phyloP scores from a whole-genome alignment of 768 basidiomycete species.

The Pisolithus marmoratus region DNA sequence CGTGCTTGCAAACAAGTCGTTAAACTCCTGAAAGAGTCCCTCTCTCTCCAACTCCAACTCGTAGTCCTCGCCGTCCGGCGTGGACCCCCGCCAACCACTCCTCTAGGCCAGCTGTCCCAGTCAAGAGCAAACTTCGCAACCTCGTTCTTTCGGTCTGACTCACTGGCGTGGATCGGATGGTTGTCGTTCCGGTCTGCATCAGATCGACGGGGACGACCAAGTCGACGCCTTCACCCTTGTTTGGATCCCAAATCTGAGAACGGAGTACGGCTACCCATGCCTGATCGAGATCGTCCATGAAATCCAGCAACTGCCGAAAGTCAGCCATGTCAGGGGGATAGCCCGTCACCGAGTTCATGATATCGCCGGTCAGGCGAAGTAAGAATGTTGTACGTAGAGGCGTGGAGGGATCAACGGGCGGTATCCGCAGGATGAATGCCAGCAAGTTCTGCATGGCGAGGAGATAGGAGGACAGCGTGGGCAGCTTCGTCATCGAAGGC shows the following conservation, averaged over 20 bases:
- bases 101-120: constrained; percentile 55
- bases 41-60: constrained; percentile 39
- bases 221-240: constrained; percentile 34
- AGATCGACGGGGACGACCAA: constrained; percentile 36
- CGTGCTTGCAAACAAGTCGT: constrained; percentile 57
- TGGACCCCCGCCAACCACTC: constrained; percentile 54
- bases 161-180: constrained; percentile 40
- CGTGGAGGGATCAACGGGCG: constrained; percentile 66
- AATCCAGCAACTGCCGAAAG: constrained; percentile 54
- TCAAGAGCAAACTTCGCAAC: constrained; percentile 59
- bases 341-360: constrained; percentile 53
- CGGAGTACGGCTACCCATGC: constrained; percentile 67
- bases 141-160: constrained; percentile 71
- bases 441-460: constrained; percentile 51
- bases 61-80: constrained; percentile 22
- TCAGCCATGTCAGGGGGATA: constrained; percentile 44
- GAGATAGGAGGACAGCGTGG: constrained; percentile 57
- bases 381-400: constrained; percentile 60
- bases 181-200: constrained; percentile 17
- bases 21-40: constrained; percentile 56
- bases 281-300: constrained; percentile 68
- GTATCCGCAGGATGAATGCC: constrained; percentile 64
- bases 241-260: constrained; percentile 62
- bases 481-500: constrained; percentile 42
- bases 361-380: constrained; percentile 68